Evolutionary conservation across 176 grass and related monocot genomes (phyloP), one percentile per base, ranked within the genome.

Genomic region (Olyra latifolia): DNA sequence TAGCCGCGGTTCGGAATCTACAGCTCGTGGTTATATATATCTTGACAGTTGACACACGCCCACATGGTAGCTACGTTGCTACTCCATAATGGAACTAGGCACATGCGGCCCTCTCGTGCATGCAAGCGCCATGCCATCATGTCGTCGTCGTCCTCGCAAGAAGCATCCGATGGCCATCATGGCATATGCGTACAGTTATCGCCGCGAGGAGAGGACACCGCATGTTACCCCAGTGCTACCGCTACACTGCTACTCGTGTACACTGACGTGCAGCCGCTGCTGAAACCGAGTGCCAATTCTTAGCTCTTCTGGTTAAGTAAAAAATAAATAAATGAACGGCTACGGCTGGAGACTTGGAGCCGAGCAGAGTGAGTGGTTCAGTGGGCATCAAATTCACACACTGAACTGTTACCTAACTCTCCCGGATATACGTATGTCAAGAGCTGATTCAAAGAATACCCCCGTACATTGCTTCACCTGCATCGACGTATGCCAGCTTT

Each of bases 61-160:
- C 75, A 79, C 83, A 55, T 53, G 75, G 29, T 2, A 32, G 2
- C 3, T 52, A 58, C n/a, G 13, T 14, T 62, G 55, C 57, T 35
- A 15, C 24, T 52, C 1, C 32, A 35, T 35, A 35, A 47, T 28
- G 28, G 54, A 61, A 19, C 39, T 24, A 9, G 42, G 80, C 56
- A 48, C 70, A 43, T 43, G 80, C 47, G 19, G 39, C 71, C 28
- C 10, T 49, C 55, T 19, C 43, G 15, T 35, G 39, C 41, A 35
- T 47, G 76, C 66, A 25, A 50, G 66, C 62, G 43, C 48, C 76
- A 25, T 72, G 43, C 48, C 76, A 25, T 65, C 40, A 45, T 65
- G 84, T 68, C 77, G 76, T 35, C 32, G 32, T 46, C 69, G 62
- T 69, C 71, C 71, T 70, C 72, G 66, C 71, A 32, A 13, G 72